A percentile compares a stretch with the other conserved stretches of the same genome.
Evolutionary conservation across 1,284 basidiomycete genomes (phyloP).

Genomic region (Puccinia triticina): DNA sequence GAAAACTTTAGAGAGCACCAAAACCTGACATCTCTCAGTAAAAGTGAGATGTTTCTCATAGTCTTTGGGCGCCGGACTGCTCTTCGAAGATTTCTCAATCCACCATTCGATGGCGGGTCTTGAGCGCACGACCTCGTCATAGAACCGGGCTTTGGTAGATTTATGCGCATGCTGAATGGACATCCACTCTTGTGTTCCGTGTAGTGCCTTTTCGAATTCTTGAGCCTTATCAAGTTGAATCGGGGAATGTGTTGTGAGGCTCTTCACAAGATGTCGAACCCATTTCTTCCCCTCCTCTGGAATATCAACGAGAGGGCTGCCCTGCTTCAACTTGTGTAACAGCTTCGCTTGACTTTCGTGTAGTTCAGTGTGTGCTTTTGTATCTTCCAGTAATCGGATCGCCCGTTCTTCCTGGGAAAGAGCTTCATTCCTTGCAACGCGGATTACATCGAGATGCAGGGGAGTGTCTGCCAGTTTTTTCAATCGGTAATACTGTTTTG

Average conservation of each 20-base stretch:
- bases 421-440: background rate
- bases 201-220: background rate
- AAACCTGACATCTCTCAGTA: background rate
- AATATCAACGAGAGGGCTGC: background rate
- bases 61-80: background rate
- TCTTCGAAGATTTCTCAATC: background rate
- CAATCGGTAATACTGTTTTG: conserved; percentile 14
- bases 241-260: background rate
- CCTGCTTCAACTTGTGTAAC: background rate
- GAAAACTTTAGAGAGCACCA: background rate
- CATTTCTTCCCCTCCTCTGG: background rate
- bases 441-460: background rate
- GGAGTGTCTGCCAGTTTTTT: background rate
- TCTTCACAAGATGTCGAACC: background rate
- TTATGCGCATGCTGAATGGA: background rate
- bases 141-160: background rate
- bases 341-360: background rate
- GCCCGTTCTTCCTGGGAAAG: background rate
- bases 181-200: background rate
- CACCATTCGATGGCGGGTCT: background rate
- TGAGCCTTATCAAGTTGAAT: background rate
- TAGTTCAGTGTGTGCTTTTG: background rate
- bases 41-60: background rate
- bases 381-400: background rate
- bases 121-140: background rate